A percentile compares a stretch with the other conserved stretches of the same genome.
Conservation (phyloP, 768 basidiomycete genomes). For the Rhizopogon vesiculosus region DNA sequence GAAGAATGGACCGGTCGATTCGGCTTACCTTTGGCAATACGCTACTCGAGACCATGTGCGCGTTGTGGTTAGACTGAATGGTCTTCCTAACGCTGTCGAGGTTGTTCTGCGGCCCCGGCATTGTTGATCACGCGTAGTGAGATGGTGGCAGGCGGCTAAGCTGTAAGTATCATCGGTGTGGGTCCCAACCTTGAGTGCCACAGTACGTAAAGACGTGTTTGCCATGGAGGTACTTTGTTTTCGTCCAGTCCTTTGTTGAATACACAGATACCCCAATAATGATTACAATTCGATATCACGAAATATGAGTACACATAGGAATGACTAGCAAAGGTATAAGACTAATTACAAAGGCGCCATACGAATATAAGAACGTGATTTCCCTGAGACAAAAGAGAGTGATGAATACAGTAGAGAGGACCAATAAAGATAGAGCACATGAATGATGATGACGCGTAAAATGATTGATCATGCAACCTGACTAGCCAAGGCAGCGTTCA, state of each 20-base stretch:
- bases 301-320: conserved; percentile 13
- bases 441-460: neutral
- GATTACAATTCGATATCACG: conserved; percentile 14
- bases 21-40: neutral
- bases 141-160: neutral
- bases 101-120: neutral
- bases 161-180: too few species aligned
- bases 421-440: conserved; percentile 14
- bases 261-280: conserved; percentile 1
- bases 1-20: neutral
- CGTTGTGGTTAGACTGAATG: neutral
- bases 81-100: neutral
- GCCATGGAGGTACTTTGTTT: too few species aligned
- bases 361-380: conserved; percentile 5
- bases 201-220: too few species aligned
- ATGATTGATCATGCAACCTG: conserved; percentile 15
- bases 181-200: neutral
- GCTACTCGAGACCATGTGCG: neutral
- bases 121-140: neutral
- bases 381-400: neutral
- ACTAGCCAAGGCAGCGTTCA: conserved; percentile 9
- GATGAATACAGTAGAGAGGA: conserved; percentile 21
- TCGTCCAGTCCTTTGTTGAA: neutral
- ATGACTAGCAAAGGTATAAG: conserved; percentile 5
- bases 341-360: conserved; percentile 5